Evolutionary conservation across 192 early-diverging fungal species (phyloP).

Genomic region (Linnemannia zychae): DNA sequence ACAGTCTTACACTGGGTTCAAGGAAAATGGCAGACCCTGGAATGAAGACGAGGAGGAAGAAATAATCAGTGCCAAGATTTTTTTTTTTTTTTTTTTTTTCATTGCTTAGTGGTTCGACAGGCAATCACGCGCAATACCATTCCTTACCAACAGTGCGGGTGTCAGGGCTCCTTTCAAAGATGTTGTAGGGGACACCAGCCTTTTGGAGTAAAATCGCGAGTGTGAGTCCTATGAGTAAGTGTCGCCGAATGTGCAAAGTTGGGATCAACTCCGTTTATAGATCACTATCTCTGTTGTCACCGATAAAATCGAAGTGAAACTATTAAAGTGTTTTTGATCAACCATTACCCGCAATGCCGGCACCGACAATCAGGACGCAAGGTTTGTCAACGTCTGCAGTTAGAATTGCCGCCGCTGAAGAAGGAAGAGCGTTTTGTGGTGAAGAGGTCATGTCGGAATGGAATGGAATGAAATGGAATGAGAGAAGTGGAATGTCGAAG

Average conservation of each 20-base stretch:
- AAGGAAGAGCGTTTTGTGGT: neutral
- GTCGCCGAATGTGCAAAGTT: too few species aligned
- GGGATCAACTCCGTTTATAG: too few species aligned
- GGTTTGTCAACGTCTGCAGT: neutral
- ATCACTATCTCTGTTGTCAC: too few species aligned
- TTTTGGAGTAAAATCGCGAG: conserved; percentile 14
- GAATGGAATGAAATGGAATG: neutral
- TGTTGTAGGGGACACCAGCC: conserved; percentile 15
- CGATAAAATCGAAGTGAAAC: neutral
- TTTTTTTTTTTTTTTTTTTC: neutral
- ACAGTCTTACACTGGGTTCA: neutral
- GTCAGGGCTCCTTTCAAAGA: conserved; percentile 11
- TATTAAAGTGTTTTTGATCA: neutral
- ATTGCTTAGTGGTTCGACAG: neutral
- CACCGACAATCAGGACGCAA: conserved; percentile 26
- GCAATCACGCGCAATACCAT: too few species aligned
- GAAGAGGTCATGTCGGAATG: neutral
- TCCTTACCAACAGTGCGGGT: conserved; percentile 16
- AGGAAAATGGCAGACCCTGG: conserved; percentile 14
- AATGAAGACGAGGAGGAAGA: too few species aligned
- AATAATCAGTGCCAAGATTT: too few species aligned
- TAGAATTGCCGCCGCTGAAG: neutral
- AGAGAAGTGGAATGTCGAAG: neutral
- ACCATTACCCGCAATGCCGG: conserved; percentile 1
- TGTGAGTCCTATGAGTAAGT: conserved; percentile 10